Evolutionary conservation across 306 rosid species (phyloP).

Genomic region (Pterocarpus macrocarpus): DNA sequence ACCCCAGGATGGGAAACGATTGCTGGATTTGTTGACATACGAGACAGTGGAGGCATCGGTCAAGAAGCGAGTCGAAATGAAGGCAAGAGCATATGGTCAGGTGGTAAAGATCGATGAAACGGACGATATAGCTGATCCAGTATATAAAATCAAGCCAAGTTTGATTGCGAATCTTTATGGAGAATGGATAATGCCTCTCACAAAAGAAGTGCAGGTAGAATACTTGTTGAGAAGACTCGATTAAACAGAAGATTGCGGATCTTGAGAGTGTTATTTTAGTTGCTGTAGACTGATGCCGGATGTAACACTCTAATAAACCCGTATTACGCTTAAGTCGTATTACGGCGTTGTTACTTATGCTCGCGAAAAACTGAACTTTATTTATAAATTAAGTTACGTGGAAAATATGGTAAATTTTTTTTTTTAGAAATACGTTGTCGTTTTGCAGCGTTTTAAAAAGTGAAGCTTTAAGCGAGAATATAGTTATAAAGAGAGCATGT

Average conservation of each 20-base stretch:
- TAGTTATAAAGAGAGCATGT: too few species aligned
- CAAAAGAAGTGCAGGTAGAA: conserved; percentile 68
- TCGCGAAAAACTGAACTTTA: too few species aligned
- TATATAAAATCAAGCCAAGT: conserved; percentile 59
- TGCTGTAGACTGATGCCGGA: background rate
- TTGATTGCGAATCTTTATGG: conserved; percentile 57
- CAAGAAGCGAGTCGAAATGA: conserved; percentile 62
- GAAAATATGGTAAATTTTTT: too few species aligned
- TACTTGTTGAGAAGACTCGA: conserved; percentile 64
- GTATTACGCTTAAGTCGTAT: too few species aligned
- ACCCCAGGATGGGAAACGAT: conserved; percentile 52
- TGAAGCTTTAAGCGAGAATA: too few species aligned
- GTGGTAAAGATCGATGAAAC: conserved; percentile 41
- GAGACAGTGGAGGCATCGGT: conserved; percentile 57
- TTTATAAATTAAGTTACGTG: too few species aligned
- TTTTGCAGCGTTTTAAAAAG: too few species aligned
- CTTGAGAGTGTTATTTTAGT: too few species aligned
- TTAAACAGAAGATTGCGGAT: background rate
- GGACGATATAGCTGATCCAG: conserved; percentile 42
- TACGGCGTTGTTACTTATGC: too few species aligned
- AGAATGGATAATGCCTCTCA: conserved; percentile 69
- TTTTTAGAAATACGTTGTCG: too few species aligned
- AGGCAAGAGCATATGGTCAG: conserved; percentile 54
- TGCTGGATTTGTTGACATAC: conserved; percentile 58
- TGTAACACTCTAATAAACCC: too few species aligned